Percentiles rank a stretch among this genome's conserved stretches.
These are phyloP conservation scores for Tetracentron sinense DNA, from an alignment of 164 flowering plant genomes.

Conservation along the genomic window DNA sequence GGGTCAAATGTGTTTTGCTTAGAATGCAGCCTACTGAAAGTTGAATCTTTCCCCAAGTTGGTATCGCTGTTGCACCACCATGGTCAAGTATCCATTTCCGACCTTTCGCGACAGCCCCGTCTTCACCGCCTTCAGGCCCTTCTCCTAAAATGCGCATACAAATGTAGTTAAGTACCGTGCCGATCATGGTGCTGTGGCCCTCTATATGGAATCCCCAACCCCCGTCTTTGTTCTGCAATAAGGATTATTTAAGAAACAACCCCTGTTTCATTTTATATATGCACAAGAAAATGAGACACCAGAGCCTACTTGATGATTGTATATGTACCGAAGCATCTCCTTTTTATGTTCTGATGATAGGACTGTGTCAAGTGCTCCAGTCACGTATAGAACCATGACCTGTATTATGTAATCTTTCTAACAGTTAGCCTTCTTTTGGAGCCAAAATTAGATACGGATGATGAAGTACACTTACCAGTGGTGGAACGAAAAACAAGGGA, in stretches of 20 bases:
- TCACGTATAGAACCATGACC: constrained; percentile 33
- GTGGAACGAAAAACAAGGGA: constrained; percentile 27
- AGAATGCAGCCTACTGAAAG: constrained; percentile 1
- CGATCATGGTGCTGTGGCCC: constrained; percentile 21
- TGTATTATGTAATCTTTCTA: neutral
- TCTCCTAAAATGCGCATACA: constrained; percentile 11
- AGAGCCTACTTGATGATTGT: constrained; percentile 34
- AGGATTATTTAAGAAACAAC: neutral
- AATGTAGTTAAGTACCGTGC: constrained; percentile 13
- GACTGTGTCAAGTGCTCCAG: constrained; percentile 29
- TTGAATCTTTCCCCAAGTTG: constrained; percentile 17
- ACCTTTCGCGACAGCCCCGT: constrained; percentile 6
- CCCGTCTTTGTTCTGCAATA: constrained; percentile 18
- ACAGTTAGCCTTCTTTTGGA: neutral
- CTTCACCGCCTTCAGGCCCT: constrained; percentile 11
- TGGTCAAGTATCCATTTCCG: constrained; percentile 21
- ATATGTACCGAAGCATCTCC: constrained; percentile 39
- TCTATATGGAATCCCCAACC: constrained; percentile 21
- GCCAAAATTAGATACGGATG: neutral
- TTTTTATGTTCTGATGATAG: constrained; percentile 26
- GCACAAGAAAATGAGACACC: neutral
- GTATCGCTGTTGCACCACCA: constrained; percentile 20
- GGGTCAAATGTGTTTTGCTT: neutral
- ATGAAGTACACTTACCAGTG: constrained; percentile 20
- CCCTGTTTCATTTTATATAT: neutral